Base-by-base conservation (phyloP, 495 filamentous ascomycete species). In the Penicillium mononematosum region DNA sequence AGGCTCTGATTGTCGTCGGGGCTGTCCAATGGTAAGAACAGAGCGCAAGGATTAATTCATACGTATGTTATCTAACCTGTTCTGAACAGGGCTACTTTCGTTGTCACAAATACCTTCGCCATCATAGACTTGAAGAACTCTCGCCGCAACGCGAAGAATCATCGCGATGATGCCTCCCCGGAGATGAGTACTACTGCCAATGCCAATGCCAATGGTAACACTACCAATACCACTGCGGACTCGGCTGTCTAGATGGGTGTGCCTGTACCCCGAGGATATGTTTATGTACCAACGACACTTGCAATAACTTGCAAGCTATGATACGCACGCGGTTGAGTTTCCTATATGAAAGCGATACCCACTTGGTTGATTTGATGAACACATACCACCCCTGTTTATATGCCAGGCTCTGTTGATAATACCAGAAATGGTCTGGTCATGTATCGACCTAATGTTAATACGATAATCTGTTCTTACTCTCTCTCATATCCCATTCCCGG, bases 1-100 rank as follows among this genome's bases (percentile, higher is more conserved):
- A 75, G 48, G 80, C 77, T 1, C 68, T 65, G 2, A 71, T 70
- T 20, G 78, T 74, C 5, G 71, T 84, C 59, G 73, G 62, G 0
- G 78, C 77, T 9, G 67, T 83, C 50, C 73, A 77, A 48, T 84
- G 79, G 81, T 79, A 60, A 65, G 67, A 64, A 16, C 34, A 11
- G 8, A 12, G 17, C 9, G 19, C 3, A 45, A 11, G 9, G 2
- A 45, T 14, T 17, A 43, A 57, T 39, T 9, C 9, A 47, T 14
- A 16, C 5, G 24, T 14, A 10, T 9, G 19, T 17, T n/a, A 17
- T 39, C 36, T 39, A 39, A 39, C 48, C 51, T 20, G 31, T 36
- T 49, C 19, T 43, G 31, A 17, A 25, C 34, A 83, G 80, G 76
- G 58, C 75, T 10, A 53, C 70, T 5, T 81, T 76, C 58, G 65